A percentile compares a stretch with the other conserved stretches of the same genome.
These are phyloP conservation scores for Cinchona pubescens DNA, from an alignment of 257 asterid genomes.

Conservation along the genomic window DNA sequence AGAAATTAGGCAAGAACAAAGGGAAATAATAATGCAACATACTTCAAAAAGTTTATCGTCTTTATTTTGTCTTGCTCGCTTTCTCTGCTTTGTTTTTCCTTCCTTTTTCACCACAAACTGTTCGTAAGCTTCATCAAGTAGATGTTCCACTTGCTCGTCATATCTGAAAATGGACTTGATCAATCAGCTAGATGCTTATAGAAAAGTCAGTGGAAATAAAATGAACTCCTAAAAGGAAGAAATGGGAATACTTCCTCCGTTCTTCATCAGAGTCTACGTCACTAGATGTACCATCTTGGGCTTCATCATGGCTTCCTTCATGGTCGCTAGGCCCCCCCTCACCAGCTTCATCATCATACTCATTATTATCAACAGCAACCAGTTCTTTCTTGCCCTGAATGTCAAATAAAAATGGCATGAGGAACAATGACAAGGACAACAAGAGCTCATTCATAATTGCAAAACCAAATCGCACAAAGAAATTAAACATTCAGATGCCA, in stretches of 20 bases:
- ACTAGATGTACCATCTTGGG: slow-evolving; percentile 44
- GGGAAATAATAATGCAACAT: slow-evolving; percentile 9
- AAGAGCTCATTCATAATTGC: neutral
- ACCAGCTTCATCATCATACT: slow-evolving; percentile 58
- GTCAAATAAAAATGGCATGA: slow-evolving; percentile 8
- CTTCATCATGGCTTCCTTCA: slow-evolving; percentile 45
- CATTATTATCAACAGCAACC: slow-evolving; percentile 71
- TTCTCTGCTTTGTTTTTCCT: slow-evolving; percentile 83
- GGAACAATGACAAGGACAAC: neutral
- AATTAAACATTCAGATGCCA: neutral
- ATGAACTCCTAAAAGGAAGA: neutral
- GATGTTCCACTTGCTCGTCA: slow-evolving; percentile 61
- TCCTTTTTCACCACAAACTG: slow-evolving; percentile 59
- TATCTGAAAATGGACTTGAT: slow-evolving; percentile 47
- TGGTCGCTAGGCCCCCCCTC: slow-evolving; percentile 53
- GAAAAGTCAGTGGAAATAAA: neutral
- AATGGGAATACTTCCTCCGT: slow-evolving; percentile 46
- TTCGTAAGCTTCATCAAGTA: slow-evolving; percentile 82
- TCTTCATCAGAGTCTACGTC: slow-evolving; percentile 93
- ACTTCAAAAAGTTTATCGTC: slow-evolving; percentile 63
- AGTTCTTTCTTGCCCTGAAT: slow-evolving; percentile 77
- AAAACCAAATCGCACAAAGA: neutral
- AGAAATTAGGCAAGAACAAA: neutral
- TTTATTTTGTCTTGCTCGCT: slow-evolving; percentile 59
- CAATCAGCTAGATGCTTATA: slow-evolving; percentile 16